Evolutionary conservation across 2,329 filamentous ascomycete species (phyloP).

Genomic region (Colletotrichum graminicola): DNA sequence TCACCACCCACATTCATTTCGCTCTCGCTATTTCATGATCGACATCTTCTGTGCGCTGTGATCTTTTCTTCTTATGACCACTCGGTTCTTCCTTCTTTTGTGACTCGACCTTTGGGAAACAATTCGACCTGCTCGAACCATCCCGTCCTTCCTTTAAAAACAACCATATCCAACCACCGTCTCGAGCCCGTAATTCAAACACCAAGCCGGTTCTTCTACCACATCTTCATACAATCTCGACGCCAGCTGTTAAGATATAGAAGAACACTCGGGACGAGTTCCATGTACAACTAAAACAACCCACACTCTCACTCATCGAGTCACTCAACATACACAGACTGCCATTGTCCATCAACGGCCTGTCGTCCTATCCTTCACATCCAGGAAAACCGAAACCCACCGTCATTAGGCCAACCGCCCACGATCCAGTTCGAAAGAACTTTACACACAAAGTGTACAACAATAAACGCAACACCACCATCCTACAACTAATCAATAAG

Average conservation of each 20-base stretch:
- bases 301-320: constrained; percentile 41
- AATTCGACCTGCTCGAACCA: constrained; percentile 49
- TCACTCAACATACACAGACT: constrained; percentile 37
- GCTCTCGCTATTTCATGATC: constrained; percentile 59
- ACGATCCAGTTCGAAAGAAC: constrained; percentile 45
- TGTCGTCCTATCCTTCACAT: constrained; percentile 60
- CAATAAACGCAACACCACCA: constrained; percentile 18
- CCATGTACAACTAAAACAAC: constrained; percentile 51
- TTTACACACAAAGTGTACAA: constrained; percentile 45
- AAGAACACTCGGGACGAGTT: constrained; percentile 46
- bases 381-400: constrained; percentile 32
- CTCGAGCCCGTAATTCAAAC: constrained; percentile 48
- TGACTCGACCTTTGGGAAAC: constrained; percentile 60
- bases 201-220: constrained; percentile 46
- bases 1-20: constrained; percentile 55
- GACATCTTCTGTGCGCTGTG: constrained; percentile 59
- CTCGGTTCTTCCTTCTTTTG: constrained; percentile 64
- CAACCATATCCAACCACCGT: constrained; percentile 42
- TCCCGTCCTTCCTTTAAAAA: constrained; percentile 60
- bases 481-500: constrained; percentile 22
- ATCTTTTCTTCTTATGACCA: constrained; percentile 62
- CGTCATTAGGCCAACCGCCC: constrained; percentile 52
- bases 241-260: constrained; percentile 35
- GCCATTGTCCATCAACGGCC: constrained; percentile 48
- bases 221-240: constrained; percentile 44